Conservation (phyloP, 2,329 filamentous ascomycete species). For the Mycosphaerella sp. region DNA sequence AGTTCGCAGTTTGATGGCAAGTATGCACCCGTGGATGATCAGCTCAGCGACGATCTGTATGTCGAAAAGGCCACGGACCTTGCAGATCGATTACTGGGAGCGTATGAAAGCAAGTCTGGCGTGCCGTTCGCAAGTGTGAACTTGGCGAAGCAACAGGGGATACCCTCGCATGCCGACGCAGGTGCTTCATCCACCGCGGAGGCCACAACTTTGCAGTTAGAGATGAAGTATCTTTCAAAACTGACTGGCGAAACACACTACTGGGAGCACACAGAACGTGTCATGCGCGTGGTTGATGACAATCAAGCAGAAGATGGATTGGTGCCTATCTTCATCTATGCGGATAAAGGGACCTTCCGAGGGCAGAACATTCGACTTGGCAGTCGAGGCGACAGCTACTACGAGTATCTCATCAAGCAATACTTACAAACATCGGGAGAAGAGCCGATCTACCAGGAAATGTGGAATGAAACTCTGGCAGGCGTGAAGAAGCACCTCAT, state of each 20-base stretch:
- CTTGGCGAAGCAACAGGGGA: slow-evolving; percentile 66
- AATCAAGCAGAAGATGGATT: slow-evolving; percentile 75
- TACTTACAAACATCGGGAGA: slow-evolving; percentile 87
- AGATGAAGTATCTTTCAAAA: slow-evolving; percentile 95
- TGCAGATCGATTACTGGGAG: slow-evolving; percentile 76
- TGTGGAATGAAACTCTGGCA: slow-evolving; percentile 82
- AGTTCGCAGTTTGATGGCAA: slow-evolving; percentile 75
- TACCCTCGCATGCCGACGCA: slow-evolving; percentile 74
- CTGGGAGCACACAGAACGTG: slow-evolving; percentile 86
- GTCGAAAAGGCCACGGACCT: slow-evolving; percentile 93
- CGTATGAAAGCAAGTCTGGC: slow-evolving; percentile 81
- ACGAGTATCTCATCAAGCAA: slow-evolving; percentile 98
- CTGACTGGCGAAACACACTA: slow-evolving; percentile 87
- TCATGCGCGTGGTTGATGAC: slow-evolving; percentile 84
- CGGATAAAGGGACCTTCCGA: slow-evolving; percentile 70
- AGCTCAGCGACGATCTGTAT: slow-evolving; percentile 80
- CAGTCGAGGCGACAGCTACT: slow-evolving; percentile 94
- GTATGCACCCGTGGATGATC: slow-evolving; percentile 62
- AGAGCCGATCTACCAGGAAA: slow-evolving; percentile 78
- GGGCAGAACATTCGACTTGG: slow-evolving; percentile 85
- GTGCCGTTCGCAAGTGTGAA: slow-evolving; percentile 90
- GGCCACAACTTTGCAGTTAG: slow-evolving; percentile 83
- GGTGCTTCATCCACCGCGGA: slow-evolving; percentile 93
- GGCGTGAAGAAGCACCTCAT: slow-evolving; percentile 89
- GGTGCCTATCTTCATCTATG: slow-evolving; percentile 84